A percentile compares a stretch with the other conserved stretches of the same genome.
phyloP scores from a whole-genome alignment of 805 yeast genomes.

The Torulaspora delbrueckii region DNA sequence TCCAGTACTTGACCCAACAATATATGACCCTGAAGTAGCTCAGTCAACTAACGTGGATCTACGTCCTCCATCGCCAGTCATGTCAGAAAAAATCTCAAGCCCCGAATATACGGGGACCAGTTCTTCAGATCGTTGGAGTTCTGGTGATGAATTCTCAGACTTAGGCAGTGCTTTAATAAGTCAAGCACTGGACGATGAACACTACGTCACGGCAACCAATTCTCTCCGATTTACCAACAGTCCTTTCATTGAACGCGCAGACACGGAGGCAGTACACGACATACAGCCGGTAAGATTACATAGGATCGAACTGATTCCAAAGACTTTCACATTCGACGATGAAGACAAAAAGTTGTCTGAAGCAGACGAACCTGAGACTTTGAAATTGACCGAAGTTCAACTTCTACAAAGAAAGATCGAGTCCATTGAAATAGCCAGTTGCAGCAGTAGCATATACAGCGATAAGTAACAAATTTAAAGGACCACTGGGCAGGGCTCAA shows the following conservation, averaged over 20 bases:
- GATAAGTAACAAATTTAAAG: neutral
- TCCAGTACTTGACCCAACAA: neutral
- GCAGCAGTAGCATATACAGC: conserved; percentile 9
- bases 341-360: neutral
- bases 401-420: conserved; percentile 17
- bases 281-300: conserved; percentile 2
- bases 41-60: conserved; percentile 2
- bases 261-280: neutral
- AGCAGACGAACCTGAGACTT: conserved; percentile 1
- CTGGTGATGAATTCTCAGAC: conserved; percentile 28
- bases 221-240: conserved; percentile 7
- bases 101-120: conserved; percentile 25
- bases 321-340: neutral
- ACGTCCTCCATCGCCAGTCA: conserved; percentile 9
- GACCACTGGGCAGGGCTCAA: neutral
- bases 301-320: conserved; percentile 2
- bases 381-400: conserved; percentile 4
- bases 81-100: conserved; percentile 20
- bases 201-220: conserved; percentile 7
- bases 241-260: neutral
- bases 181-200: conserved; percentile 3
- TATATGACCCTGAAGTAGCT: neutral
- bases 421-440: conserved; percentile 7
- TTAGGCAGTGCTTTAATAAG: conserved; percentile 11
- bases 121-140: conserved; percentile 21